Percentiles rank a stretch among this genome's conserved stretches.
Conservation (phyloP, 179 eudicot species). For the Corrigiola litoralis region DNA sequence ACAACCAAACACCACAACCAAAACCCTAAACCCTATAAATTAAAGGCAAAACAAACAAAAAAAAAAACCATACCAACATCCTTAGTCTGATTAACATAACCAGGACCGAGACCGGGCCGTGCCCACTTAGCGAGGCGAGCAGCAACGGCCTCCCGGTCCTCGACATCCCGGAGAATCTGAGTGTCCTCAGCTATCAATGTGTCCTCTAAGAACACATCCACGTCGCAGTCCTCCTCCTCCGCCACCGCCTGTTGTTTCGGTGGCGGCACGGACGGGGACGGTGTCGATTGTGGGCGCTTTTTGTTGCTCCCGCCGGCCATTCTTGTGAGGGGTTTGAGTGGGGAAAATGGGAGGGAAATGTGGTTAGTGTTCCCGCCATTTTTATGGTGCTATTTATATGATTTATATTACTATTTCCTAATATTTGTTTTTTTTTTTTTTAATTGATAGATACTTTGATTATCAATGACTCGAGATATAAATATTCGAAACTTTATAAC, state of each 20-base stretch:
- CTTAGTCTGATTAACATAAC: slow-evolving; percentile 38
- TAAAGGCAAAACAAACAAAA: background rate
- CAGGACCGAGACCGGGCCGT: slow-evolving; percentile 52
- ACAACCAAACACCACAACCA: background rate
- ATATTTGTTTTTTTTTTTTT: too few relatives aligned
- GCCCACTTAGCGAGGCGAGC: slow-evolving; percentile 71
- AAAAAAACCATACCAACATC: slow-evolving; percentile 38
- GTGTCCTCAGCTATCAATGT: slow-evolving; percentile 55
- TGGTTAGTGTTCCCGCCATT: slow-evolving; percentile 41
- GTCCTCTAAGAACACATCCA: slow-evolving; percentile 75
- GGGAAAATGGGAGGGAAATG: background rate
- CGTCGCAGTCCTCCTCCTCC: slow-evolving; percentile 85
- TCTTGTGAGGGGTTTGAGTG: background rate
- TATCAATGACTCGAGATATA: too few relatives aligned
- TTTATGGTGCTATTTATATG: slow-evolving; percentile 1
- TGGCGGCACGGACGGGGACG: slow-evolving; percentile 21
- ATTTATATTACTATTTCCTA: too few relatives aligned
- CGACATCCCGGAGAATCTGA: slow-evolving; percentile 57
- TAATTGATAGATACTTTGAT: too few relatives aligned
- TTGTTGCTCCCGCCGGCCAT: slow-evolving; percentile 37
- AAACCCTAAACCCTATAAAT: slow-evolving; percentile 15
- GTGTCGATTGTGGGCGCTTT: slow-evolving; percentile 37
- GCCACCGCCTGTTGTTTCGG: slow-evolving; percentile 44
- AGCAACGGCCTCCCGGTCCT: slow-evolving; percentile 47
- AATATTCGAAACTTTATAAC: too few relatives aligned